phyloP scores from a whole-genome alignment of 352 stramenopile genomes.

The Phytophthora aleatoria region DNA sequence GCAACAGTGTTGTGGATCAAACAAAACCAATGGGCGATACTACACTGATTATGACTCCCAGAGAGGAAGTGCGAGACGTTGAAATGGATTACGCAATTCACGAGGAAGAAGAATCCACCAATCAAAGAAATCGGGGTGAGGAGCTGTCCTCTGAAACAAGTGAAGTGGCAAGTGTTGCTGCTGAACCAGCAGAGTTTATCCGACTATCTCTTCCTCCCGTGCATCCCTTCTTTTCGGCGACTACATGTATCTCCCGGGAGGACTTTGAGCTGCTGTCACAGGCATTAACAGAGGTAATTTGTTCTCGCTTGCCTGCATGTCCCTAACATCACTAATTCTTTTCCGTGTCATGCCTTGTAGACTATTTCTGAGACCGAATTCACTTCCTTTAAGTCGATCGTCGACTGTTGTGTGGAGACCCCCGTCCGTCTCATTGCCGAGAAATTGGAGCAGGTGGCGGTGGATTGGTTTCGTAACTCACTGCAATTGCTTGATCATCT shows the following conservation, averaged over 20 bases:
- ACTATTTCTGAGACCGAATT: constrained; percentile 25
- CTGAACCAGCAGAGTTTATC: constrained; percentile 1
- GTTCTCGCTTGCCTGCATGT: background rate
- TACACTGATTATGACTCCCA: background rate
- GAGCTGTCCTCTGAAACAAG: constrained; percentile 3
- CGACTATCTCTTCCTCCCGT: constrained; percentile 32
- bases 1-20: background rate
- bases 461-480: constrained; percentile 48
- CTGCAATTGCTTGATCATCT: constrained; percentile 56
- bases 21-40: constrained; percentile 1
- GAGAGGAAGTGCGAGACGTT: constrained; percentile 14
- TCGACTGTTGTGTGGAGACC: constrained; percentile 42
- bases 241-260: constrained; percentile 6
- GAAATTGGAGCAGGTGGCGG: constrained; percentile 50
- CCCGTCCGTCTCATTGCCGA: constrained; percentile 46
- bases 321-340: background rate
- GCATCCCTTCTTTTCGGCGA: constrained; percentile 38
- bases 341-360: constrained; percentile 7
- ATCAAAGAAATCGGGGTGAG: constrained; percentile 3
- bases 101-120: constrained; percentile 4
- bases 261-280: constrained; percentile 28
- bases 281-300: constrained; percentile 28
- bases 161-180: background rate
- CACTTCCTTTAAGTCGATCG: constrained; percentile 51
- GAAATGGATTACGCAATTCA: constrained; percentile 9